Conservation (phyloP, 306 rosid genomes). For the Dryas alaskensis region DNA sequence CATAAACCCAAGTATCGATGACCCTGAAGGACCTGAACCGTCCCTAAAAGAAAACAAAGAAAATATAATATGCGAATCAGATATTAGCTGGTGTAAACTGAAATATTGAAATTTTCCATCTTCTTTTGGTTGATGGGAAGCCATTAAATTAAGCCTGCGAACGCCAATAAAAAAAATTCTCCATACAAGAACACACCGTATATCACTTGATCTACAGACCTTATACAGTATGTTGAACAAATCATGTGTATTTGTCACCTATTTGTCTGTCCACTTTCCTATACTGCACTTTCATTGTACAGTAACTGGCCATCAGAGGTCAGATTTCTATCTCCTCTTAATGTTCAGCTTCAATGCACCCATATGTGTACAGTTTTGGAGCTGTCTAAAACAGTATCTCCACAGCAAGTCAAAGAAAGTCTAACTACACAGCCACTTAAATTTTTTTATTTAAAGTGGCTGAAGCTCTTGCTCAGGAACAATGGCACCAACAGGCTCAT, state of each 20-base stretch:
- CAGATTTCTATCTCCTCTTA: constrained; percentile 13
- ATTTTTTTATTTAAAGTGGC: constrained; percentile 16
- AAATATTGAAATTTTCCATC: no score
- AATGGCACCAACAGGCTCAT: constrained; percentile 30
- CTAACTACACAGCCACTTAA: not conserved
- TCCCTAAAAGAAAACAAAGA: no score
- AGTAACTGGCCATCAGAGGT: constrained; percentile 13
- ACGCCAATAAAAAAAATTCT: not conserved
- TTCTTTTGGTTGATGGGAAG: not conserved
- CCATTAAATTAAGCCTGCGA: not conserved
- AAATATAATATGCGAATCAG: no score
- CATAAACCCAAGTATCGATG: no score
- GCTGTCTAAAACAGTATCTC: not conserved
- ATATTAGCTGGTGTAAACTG: no score
- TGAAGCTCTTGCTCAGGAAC: constrained; percentile 54
- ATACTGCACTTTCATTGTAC: constrained; percentile 10
- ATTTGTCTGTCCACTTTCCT: not conserved
- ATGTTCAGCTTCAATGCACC: constrained; percentile 7
- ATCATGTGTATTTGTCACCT: not conserved
- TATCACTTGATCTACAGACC: not conserved
- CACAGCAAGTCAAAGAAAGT: not conserved
- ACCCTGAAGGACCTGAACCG: no score
- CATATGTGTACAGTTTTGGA: not conserved
- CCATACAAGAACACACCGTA: not conserved
- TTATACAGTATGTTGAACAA: not conserved